Evolutionary conservation across 768 basidiomycete species (phyloP).

Genomic region (Trametes elegans): DNA sequence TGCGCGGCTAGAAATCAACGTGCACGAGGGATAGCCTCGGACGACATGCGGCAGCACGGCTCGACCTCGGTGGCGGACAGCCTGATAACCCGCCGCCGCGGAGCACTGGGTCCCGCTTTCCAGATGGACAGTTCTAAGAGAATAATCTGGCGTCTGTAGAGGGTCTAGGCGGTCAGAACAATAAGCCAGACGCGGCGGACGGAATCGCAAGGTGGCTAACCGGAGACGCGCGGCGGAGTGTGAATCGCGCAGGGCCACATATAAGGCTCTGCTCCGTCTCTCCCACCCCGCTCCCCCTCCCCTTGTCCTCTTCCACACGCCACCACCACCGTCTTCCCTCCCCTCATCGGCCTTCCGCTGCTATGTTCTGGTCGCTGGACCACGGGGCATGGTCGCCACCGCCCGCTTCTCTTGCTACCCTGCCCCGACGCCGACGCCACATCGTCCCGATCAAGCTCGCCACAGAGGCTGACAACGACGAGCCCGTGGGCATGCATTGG

Average conservation of each 20-base stretch:
- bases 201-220: neutral
- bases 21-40: too few species aligned
- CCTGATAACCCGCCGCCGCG: too few species aligned
- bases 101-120: too few species aligned
- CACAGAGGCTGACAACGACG: too few species aligned
- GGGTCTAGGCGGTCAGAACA: neutral
- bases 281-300: neutral
- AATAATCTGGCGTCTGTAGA: neutral
- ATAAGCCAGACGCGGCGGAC: neutral
- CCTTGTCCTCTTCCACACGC: neutral
- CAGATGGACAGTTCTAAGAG: neutral
- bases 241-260: constrained; percentile 1
- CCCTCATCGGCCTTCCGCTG: too few species aligned
- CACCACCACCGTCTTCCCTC: neutral
- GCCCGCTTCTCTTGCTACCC: neutral
- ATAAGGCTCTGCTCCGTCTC: neutral
- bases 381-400: too few species aligned
- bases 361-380: too few species aligned
- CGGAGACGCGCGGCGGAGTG: constrained; percentile 9
- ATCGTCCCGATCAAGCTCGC: too few species aligned
- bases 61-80: too few species aligned
- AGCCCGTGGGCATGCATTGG: too few species aligned
- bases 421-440: neutral
- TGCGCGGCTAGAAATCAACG: too few species aligned
- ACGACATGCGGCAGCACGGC: too few species aligned